Percentiles rank a stretch among this genome's conserved stretches.
These are phyloP conservation scores for Wickerhamomyces bovis DNA, from an alignment of 805 yeast genomes.

Conservation along the genomic window DNA sequence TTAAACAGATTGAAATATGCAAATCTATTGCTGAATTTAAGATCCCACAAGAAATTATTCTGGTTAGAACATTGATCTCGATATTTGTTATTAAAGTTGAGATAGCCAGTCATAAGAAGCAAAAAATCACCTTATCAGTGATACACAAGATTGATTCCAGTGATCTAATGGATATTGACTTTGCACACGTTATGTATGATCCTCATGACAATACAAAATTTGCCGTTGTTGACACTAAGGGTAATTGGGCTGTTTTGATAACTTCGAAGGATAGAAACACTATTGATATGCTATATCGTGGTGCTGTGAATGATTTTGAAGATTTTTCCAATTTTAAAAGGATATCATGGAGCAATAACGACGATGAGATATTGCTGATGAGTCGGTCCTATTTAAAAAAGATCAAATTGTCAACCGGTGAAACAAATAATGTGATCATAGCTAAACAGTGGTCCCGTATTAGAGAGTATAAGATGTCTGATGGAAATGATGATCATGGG, in stretches of 20 bases:
- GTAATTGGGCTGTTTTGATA: constrained; percentile 42
- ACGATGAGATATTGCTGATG: constrained; percentile 27
- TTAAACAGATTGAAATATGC: constrained; percentile 35
- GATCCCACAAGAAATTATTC: constrained; percentile 24
- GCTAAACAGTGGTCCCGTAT: constrained; percentile 27
- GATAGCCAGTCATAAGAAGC: constrained; percentile 5
- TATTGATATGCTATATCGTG: constrained; percentile 2
- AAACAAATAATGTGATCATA: constrained; percentile 26
- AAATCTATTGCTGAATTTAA: constrained; percentile 18
- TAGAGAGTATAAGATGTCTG: constrained; percentile 35
- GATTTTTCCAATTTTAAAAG: constrained; percentile 54
- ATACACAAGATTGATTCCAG: constrained; percentile 4
- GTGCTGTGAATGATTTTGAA: constrained; percentile 31
- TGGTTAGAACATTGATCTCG: constrained; percentile 33
- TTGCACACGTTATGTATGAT: constrained; percentile 41
- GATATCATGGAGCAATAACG: constrained; percentile 38
- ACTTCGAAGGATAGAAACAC: not conserved
- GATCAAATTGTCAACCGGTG: constrained; percentile 23
- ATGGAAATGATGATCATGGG: constrained; percentile 28
- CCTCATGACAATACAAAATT: constrained; percentile 35
- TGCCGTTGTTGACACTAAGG: constrained; percentile 44
- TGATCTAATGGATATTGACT: constrained; percentile 27
- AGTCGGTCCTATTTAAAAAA: constrained; percentile 39
- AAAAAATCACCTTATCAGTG: not conserved
- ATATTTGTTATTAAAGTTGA: constrained; percentile 29